Conservation (phyloP, 345 rosid species). For the Rubroshorea leprosula region DNA sequence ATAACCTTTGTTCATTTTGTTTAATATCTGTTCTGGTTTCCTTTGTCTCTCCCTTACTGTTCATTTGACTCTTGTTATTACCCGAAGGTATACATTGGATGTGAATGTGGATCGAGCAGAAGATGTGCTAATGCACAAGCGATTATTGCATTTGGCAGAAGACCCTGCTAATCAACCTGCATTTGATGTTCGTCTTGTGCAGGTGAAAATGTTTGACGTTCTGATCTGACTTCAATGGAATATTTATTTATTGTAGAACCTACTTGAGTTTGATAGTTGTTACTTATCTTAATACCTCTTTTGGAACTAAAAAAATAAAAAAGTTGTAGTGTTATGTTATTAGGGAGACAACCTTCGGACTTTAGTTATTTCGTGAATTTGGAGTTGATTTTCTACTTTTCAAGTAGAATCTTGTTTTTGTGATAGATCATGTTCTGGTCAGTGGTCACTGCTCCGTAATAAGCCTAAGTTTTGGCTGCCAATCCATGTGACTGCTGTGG, state of each 20-base stretch:
- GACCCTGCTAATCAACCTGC: constrained; percentile 71
- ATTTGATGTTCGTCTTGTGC: constrained; percentile 83
- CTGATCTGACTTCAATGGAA: not conserved
- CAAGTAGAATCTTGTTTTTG: too few species aligned
- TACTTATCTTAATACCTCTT: not conserved
- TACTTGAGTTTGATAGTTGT: not conserved
- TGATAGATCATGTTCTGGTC: too few species aligned
- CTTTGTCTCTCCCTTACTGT: not conserved
- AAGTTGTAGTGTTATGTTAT: not conserved
- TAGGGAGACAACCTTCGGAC: not conserved
- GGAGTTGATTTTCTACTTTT: too few species aligned
- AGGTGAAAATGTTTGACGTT: constrained; percentile 49
- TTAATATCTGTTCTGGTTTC: not conserved
- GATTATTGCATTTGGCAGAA: constrained; percentile 69
- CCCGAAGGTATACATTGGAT: constrained; percentile 71
- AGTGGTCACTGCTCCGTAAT: too few species aligned
- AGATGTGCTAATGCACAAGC: constrained; percentile 80
- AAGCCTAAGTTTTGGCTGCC: too few species aligned
- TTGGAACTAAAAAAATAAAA: not conserved
- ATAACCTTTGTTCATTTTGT: not conserved
- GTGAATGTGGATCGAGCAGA: constrained; percentile 98
- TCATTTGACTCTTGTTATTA: constrained; percentile 5
- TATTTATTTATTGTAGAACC: not conserved
- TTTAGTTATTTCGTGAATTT: not conserved
- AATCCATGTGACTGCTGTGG: too few species aligned